Conservation (phyloP, 2,329 filamentous ascomycete genomes). For the Paramyrothecium roridum region DNA sequence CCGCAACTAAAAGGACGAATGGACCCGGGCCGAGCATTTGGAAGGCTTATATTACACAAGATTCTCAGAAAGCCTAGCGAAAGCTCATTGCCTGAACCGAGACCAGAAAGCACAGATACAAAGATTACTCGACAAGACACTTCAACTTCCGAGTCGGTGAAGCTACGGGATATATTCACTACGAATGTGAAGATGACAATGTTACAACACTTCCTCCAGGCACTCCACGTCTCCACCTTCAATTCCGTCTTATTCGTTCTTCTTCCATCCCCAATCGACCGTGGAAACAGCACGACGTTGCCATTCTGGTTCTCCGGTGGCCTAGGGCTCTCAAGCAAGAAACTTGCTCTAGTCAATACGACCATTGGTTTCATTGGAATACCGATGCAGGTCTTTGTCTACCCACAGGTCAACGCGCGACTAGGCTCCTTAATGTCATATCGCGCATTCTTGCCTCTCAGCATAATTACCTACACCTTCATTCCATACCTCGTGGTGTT, state of each 20-base stretch:
- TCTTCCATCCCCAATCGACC: slow-evolving; percentile 9
- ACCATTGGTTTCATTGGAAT: slow-evolving; percentile 17
- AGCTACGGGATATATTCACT: slow-evolving; percentile 10
- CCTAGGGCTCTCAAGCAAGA: slow-evolving; percentile 16
- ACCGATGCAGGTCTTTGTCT: slow-evolving; percentile 17
- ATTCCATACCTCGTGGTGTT: slow-evolving; percentile 16
- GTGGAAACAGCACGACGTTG: slow-evolving; percentile 1
- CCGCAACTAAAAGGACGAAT: slow-evolving; percentile 4
- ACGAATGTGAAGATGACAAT: slow-evolving; percentile 12
- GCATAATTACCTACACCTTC: slow-evolving; percentile 14
- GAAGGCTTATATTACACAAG: neutral
- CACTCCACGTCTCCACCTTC: slow-evolving; percentile 12
- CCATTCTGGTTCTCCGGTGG: slow-evolving; percentile 17
- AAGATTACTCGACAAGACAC: neutral
- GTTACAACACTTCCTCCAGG: slow-evolving; percentile 7
- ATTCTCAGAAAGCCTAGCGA: neutral
- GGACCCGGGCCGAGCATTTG: slow-evolving; percentile 7
- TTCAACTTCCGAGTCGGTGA: neutral
- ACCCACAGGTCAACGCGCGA: slow-evolving; percentile 10
- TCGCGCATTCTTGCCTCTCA: slow-evolving; percentile 15
- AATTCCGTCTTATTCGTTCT: slow-evolving; percentile 18
- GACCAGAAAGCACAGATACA: neutral
- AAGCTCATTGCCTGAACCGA: neutral
- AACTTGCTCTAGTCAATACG: slow-evolving; percentile 18
- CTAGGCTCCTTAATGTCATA: slow-evolving; percentile 14